phyloP scores from a whole-genome alignment of 2,329 filamentous ascomycete species.

The Diaporthe caulivora region DNA sequence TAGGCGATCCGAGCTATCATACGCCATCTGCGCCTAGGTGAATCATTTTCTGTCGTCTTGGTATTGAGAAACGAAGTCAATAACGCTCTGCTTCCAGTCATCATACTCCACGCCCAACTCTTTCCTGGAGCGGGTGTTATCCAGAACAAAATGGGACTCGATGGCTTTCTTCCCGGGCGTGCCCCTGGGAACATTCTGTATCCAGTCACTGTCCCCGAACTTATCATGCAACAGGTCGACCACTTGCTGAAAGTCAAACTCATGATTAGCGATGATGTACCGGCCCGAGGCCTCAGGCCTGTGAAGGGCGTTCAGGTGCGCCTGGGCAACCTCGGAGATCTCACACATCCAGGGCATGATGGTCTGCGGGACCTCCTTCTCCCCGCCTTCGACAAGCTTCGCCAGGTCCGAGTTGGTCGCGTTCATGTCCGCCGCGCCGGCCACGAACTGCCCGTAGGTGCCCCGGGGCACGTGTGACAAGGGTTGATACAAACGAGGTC shows the following conservation, averaged over 20 bases:
- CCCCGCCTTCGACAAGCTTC: neutral
- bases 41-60: neutral
- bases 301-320: neutral
- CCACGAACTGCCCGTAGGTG: neutral
- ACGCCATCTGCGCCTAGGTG: neutral
- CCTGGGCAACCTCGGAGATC: neutral
- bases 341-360: slow-evolving; percentile 13
- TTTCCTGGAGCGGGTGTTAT: neutral
- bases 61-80: slow-evolving; percentile 1
- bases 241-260: slow-evolving; percentile 3
- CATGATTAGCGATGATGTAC: neutral
- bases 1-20: neutral
- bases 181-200: neutral
- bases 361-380: neutral
- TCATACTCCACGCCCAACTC: slow-evolving; percentile 1
- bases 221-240: neutral
- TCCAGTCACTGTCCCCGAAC: neutral
- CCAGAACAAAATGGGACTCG: neutral
- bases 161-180: neutral
- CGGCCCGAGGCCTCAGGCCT: slow-evolving; percentile 1
- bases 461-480: neutral
- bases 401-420: slow-evolving; percentile 6
- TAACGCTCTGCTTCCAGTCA: slow-evolving; percentile 3
- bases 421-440: neutral
- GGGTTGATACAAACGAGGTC: slow-evolving; percentile 1